Evolutionary conservation across 352 stramenopile genomes (phyloP).

Genomic region (Globisporangium orthogonon): DNA sequence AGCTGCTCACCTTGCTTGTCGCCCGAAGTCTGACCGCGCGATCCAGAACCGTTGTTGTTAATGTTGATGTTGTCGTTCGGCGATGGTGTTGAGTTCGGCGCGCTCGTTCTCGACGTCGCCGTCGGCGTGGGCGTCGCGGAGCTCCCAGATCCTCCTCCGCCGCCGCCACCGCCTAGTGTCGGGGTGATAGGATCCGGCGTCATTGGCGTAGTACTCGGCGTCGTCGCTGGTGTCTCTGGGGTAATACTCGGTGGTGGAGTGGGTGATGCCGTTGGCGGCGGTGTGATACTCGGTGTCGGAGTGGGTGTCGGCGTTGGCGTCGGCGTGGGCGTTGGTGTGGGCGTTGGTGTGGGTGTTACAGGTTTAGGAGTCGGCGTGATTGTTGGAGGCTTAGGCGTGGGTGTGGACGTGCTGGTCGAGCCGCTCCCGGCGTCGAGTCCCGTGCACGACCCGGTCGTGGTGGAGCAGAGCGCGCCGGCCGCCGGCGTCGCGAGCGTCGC

Average conservation of each 20-base stretch:
- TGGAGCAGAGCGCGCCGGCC: not conserved
- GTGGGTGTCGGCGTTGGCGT: not conserved
- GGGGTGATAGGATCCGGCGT: not conserved
- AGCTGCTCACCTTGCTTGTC: not conserved
- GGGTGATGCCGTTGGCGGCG: no score
- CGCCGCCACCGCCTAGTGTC: not conserved
- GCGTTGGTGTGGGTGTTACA: not conserved
- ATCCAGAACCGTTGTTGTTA: not conserved
- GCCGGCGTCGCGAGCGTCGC: not conserved
- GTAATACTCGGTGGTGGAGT: not conserved
- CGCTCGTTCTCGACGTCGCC: not conserved
- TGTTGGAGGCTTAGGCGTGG: no score
- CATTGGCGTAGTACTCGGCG: no score
- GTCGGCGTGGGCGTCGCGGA: not conserved
- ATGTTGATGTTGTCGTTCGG: not conserved
- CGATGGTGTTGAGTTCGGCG: not conserved
- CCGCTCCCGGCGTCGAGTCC: not conserved
- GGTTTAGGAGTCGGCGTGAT: not conserved
- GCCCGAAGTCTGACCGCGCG: not conserved
- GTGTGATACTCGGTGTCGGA: not conserved
- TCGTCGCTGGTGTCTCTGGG: not conserved
- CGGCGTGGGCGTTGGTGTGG: not conserved
- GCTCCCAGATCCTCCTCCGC: not conserved
- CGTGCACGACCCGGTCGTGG: not conserved
- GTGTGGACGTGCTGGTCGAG: not conserved